Evolutionary conservation across 2,329 filamentous ascomycete genomes (phyloP), one percentile per base, ranked within the genome.

Genomic region (Paraphoma sp.): DNA sequence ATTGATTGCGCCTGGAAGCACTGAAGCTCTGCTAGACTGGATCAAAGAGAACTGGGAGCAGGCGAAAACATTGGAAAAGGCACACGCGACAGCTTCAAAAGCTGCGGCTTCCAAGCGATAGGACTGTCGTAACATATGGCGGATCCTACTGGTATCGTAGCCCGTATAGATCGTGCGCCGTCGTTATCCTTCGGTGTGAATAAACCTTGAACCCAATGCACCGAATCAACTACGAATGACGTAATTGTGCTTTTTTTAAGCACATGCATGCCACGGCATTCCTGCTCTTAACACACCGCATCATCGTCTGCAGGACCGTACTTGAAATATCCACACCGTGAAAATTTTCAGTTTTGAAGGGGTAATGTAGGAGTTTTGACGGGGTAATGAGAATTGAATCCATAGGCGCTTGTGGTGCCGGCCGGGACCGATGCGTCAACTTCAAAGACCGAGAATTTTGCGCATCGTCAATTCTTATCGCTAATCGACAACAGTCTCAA

Each of bases 11-110:
- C 41, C 48, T 6, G 52, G 61, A 0, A 60, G 56, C 5, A 63
- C 52, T 29, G 33, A 58, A 2, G 42, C 54, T 8, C 51, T 72
- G 5, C 30, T 77, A 29, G 45, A 18, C 2, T 78, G 76, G 74
- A 63, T 77, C 0, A 49, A 50, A 30, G 40, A 62, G 38, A 67
- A 77, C 44, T 77, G 73, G 72, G 58, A 56, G 17, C 56, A 67
- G 18, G 63, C 71, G 6, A 72, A 73, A 50, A 53, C 50, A 11
- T 56, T 69, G 6, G 75, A 78, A 54, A 77, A 71, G 56, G 51
- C 58, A 33, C 62, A 63, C 40, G 51, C 60, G 43, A 54, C 33
- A 47, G 60, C 60, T 29, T 56, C 53, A 6, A 66, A 59, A 38
- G 56, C 60, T 45, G 57, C 56, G 17, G 45, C 54, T 36, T 23